Evolutionary conservation across 2,329 filamentous ascomycete species (phyloP).

Genomic region (Ophiostoma perfectum): DNA sequence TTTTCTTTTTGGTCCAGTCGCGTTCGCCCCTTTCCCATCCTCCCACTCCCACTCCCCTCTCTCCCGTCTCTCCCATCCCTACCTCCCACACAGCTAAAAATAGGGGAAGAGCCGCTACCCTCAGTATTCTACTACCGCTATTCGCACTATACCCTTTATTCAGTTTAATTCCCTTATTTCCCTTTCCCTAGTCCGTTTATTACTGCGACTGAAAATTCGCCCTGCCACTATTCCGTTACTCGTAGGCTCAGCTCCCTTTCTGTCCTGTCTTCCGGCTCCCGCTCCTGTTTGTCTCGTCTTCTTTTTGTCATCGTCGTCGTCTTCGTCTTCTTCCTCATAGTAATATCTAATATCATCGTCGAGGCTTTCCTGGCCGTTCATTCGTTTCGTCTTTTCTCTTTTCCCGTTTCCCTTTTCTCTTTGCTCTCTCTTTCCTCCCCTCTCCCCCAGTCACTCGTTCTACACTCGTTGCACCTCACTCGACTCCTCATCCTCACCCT

Average conservation of each 20-base stretch:
- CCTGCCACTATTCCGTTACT: neutral
- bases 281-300: neutral
- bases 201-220: conserved; percentile 6
- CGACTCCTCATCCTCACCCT: neutral
- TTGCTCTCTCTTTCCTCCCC: neutral
- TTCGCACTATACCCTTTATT: conserved; percentile 5
- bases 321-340: neutral
- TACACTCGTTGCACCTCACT: neutral
- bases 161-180: neutral
- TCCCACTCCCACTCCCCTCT: neutral
- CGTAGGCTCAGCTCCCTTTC: neutral
- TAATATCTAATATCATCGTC: neutral
- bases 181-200: neutral
- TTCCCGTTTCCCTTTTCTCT: neutral
- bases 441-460: neutral
- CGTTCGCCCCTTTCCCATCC: neutral
- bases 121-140: neutral
- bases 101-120: neutral
- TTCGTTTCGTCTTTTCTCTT: neutral
- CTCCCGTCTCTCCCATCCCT: neutral
- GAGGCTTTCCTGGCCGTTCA: neutral
- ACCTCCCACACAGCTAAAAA: conserved; percentile 2
- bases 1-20: neutral
- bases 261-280: neutral
- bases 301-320: conserved; percentile 4